These are phyloP conservation scores for Boletus insuetus DNA, from an alignment of 768 basidiomycete genomes.

Conservation along the genomic window DNA sequence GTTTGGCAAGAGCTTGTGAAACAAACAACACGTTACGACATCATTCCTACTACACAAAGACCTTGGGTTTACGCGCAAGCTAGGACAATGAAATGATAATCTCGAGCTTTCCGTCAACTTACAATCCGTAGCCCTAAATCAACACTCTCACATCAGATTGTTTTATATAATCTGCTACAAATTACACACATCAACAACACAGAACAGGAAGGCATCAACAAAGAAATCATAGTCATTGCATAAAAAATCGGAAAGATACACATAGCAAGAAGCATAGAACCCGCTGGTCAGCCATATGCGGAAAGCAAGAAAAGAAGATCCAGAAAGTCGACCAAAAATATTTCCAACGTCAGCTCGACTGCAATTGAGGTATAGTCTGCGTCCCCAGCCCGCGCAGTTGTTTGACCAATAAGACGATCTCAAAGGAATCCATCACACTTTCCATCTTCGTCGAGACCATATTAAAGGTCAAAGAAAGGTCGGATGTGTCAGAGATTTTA, in stretches of 20 bases:
- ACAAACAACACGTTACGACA: constrained; percentile 24
- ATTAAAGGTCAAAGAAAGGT: constrained; percentile 33
- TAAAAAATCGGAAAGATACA: neutral
- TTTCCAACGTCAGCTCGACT: neutral
- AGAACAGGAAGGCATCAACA: neutral
- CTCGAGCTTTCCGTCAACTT: too few species aligned
- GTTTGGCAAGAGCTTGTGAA: constrained; percentile 34
- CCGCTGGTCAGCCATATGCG: neutral
- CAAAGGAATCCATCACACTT: constrained; percentile 14
- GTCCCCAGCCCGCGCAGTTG: constrained; percentile 16
- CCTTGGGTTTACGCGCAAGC: too few species aligned
- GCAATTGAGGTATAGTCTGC: constrained; percentile 21
- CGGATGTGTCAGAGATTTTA: constrained; percentile 18
- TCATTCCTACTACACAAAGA: too few species aligned
- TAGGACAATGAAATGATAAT: too few species aligned
- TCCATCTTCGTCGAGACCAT: constrained; percentile 16
- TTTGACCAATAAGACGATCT: constrained; percentile 35
- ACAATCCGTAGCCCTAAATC: too few species aligned
- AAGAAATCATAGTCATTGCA: neutral
- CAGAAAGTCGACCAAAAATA: neutral
- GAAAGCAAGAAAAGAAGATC: neutral
- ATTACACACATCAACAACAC: constrained; percentile 1
- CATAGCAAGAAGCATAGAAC: too few species aligned
- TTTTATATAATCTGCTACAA: too few species aligned
- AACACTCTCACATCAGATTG: too few species aligned